A percentile compares a stretch with the other conserved stretches of the same genome.
phyloP scores from a whole-genome alignment of 495 filamentous ascomycete genomes.

The Durotheca rogersii region DNA sequence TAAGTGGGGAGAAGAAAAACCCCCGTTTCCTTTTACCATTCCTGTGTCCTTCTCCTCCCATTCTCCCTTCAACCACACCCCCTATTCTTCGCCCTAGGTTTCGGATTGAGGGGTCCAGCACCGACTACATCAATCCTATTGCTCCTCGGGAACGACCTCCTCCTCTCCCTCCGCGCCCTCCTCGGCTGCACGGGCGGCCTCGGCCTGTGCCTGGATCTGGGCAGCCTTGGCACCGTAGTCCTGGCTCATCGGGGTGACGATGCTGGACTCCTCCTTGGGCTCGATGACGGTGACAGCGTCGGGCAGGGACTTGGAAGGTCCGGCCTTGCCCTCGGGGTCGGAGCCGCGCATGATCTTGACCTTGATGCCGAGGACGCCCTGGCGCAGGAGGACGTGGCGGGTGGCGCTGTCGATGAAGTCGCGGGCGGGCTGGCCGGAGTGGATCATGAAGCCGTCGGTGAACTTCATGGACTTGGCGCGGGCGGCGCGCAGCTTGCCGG shows the following conservation, averaged over 20 bases:
- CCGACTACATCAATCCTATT: constrained; percentile 47
- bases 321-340: constrained; percentile 98
- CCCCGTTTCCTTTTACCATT: constrained; percentile 6
- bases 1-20: constrained; percentile 5
- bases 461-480: constrained; percentile 99
- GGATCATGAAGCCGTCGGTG: constrained; percentile 99
- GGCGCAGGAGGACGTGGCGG: constrained; percentile 97
- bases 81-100: constrained; percentile 7
- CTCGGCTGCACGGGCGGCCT: constrained; percentile 70
- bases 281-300: constrained; percentile 99
- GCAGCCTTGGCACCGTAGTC: constrained; percentile 98
- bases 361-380: constrained; percentile 99
- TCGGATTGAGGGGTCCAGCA: constrained; percentile 37
- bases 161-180: constrained; percentile 53
- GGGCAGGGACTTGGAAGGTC: constrained; percentile 92
- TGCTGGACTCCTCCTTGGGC: constrained; percentile 96
- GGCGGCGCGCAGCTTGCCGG: constrained; percentile 96
- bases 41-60: constrained; percentile 11
- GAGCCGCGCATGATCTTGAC: constrained; percentile 99
- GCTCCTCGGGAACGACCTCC: constrained; percentile 51
- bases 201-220: constrained; percentile 69
- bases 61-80: constrained; percentile 7
- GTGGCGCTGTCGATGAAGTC: constrained; percentile 99
- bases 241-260: constrained; percentile 90
- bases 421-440: constrained; percentile 98